Percentiles rank a stretch among this genome's conserved stretches.
Evolutionary conservation across 1,284 basidiomycete species (phyloP).

Genomic region (Ustilago curta): DNA sequence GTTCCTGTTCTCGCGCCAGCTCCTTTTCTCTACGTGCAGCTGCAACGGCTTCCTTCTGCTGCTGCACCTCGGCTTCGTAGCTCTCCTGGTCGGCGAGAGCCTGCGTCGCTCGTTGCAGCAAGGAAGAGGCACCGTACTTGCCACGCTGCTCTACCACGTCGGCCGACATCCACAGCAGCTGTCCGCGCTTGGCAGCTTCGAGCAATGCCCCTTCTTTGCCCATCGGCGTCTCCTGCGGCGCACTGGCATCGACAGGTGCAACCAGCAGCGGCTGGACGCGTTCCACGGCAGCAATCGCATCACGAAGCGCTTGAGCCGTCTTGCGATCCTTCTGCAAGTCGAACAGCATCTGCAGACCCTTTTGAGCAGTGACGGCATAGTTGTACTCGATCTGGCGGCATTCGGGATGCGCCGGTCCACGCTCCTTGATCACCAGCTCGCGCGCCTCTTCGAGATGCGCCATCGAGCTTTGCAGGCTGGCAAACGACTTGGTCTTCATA

Average conservation of each 20-base stretch:
- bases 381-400: slow-evolving; percentile 65
- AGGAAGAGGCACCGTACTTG: slow-evolving; percentile 63
- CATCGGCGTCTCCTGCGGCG: slow-evolving; percentile 24
- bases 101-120: slow-evolving; percentile 50
- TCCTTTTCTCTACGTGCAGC: slow-evolving; percentile 59
- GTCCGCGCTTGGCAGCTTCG: slow-evolving; percentile 55
- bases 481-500: slow-evolving; percentile 54
- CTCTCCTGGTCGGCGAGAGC: slow-evolving; percentile 55
- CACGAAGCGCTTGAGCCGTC: slow-evolving; percentile 42
- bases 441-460: slow-evolving; percentile 55
- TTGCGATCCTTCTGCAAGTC: slow-evolving; percentile 58
- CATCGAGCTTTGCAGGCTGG: slow-evolving; percentile 50
- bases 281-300: slow-evolving; percentile 58
- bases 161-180: slow-evolving; percentile 61
- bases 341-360: slow-evolving; percentile 65
- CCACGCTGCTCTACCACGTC: slow-evolving; percentile 67
- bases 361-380: slow-evolving; percentile 64
- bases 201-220: slow-evolving; percentile 43
- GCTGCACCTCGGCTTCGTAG: slow-evolving; percentile 53
- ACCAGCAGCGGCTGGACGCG: slow-evolving; percentile 48
- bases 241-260: slow-evolving; percentile 15
- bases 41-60: slow-evolving; percentile 51
- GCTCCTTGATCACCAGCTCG: slow-evolving; percentile 39
- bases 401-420: slow-evolving; percentile 28
- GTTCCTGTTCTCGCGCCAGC: slow-evolving; percentile 53